Percentiles rank a stretch among this genome's conserved stretches.
These are phyloP conservation scores for Wickerhamiella brachini DNA, from an alignment of 805 yeast species.

Conservation along the genomic window DNA sequence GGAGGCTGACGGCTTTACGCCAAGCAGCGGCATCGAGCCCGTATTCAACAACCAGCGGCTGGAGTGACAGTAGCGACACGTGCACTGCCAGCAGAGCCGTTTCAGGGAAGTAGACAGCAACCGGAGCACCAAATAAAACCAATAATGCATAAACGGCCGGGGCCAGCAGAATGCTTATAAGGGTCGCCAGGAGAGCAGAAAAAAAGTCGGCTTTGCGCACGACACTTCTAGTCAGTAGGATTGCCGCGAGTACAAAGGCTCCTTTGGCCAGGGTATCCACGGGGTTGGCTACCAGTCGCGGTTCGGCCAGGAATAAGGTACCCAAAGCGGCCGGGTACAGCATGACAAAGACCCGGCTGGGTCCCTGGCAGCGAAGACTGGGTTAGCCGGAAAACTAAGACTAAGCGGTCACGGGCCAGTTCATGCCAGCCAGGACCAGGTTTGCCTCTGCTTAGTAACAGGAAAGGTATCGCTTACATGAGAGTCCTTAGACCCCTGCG, in stretches of 20 bases:
- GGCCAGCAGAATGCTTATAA: constrained; percentile 21
- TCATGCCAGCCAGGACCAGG: no score
- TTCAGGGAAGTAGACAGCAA: constrained; percentile 36
- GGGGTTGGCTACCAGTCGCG: constrained; percentile 9
- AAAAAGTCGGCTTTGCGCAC: constrained; percentile 10
- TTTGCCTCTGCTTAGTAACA: no score
- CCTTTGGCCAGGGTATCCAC: constrained; percentile 5
- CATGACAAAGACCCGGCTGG: constrained; percentile 5
- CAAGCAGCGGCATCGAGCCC: constrained; percentile 37
- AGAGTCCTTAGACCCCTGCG: no score
- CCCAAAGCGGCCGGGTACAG: constrained; percentile 11
- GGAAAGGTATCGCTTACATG: no score
- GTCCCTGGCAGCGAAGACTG: background rate
- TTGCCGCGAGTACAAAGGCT: background rate
- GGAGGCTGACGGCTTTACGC: constrained; percentile 24
- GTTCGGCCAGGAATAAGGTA: constrained; percentile 9
- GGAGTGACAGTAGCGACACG: constrained; percentile 42
- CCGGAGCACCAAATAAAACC: constrained; percentile 72
- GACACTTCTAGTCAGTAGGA: background rate
- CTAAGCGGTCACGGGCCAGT: no score
- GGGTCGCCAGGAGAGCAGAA: constrained; percentile 20
- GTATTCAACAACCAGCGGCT: constrained; percentile 47
- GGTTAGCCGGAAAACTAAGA: no score
- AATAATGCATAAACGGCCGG: constrained; percentile 24
- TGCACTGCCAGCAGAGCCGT: constrained; percentile 52